phyloP scores from a whole-genome alignment of 352 stramenopile species.

The Globisporangium canariense region DNA sequence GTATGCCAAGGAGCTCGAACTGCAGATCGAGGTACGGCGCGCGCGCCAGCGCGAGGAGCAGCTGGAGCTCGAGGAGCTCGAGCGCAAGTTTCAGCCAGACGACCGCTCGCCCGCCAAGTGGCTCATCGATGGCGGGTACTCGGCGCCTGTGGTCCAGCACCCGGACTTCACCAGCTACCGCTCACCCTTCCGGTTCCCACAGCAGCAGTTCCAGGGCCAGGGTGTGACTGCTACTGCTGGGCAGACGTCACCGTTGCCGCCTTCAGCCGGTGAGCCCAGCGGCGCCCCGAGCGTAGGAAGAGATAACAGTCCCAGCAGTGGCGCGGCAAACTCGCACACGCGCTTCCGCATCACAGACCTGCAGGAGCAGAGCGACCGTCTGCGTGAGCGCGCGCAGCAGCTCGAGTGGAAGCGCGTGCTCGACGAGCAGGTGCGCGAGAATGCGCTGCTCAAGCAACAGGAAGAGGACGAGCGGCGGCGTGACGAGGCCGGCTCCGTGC shows the following conservation, averaged over 20 bases:
- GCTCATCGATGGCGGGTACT: constrained; percentile 59
- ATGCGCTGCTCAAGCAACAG: constrained; percentile 45
- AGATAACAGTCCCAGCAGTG: constrained; percentile 16
- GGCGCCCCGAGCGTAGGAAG: background rate
- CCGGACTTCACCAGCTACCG: constrained; percentile 12
- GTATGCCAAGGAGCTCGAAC: constrained; percentile 66
- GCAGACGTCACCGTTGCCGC: constrained; percentile 1
- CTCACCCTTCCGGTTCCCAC: constrained; percentile 13
- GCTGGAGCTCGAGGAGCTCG: constrained; percentile 48
- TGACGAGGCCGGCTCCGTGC: constrained; percentile 36
- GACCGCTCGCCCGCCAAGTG: constrained; percentile 66
- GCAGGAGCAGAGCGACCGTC: constrained; percentile 42
- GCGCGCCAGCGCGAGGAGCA: constrained; percentile 47
- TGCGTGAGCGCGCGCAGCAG: constrained; percentile 61
- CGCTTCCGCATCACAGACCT: constrained; percentile 65
- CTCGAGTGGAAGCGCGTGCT: constrained; percentile 66
- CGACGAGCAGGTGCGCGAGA: constrained; percentile 75
- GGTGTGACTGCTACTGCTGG: background rate
- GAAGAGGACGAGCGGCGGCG: constrained; percentile 35
- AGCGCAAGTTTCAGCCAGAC: constrained; percentile 46
- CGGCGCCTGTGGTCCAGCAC: constrained; percentile 11
- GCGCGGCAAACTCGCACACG: constrained; percentile 24
- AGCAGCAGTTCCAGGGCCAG: background rate
- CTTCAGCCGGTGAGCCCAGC: constrained; percentile 13
- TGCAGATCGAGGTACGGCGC: constrained; percentile 63